These are phyloP conservation scores for Chytriomyces confervae DNA, from an alignment of 192 early-diverging fungal genomes.

Conservation along the genomic window DNA sequence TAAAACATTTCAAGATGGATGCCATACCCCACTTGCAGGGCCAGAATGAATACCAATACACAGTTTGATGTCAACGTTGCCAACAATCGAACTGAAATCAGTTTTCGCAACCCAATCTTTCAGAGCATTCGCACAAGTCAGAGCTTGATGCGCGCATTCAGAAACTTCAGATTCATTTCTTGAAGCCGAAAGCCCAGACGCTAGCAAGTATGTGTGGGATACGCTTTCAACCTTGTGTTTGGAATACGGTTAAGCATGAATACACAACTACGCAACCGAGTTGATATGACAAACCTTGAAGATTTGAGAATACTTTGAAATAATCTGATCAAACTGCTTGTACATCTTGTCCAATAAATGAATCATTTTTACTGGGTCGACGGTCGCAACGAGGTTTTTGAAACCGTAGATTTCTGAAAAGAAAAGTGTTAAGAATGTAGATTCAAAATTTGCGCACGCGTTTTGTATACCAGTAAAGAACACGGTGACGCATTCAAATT, in stretches of 20 bases:
- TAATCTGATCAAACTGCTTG: conserved; percentile 12
- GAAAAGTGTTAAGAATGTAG: too few relatives aligned
- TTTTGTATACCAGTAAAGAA: conserved; percentile 24
- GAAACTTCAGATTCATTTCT: conserved; percentile 7
- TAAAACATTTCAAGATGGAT: background rate
- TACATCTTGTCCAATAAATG: conserved; percentile 15
- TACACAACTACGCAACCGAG: background rate
- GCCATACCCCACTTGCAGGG: conserved; percentile 24
- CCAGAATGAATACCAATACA: conserved; percentile 49
- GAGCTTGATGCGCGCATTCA: conserved; percentile 1
- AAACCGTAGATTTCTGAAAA: conserved; percentile 6
- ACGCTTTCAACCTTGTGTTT: conserved; percentile 11
- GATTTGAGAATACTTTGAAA: background rate
- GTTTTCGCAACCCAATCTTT: background rate
- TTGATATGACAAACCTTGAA: conserved; percentile 6
- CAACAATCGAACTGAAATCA: conserved; percentile 10
- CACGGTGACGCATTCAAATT: conserved; percentile 7
- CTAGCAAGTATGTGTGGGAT: conserved; percentile 28
- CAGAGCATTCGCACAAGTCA: conserved; percentile 8
- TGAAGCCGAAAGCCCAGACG: conserved; percentile 18
- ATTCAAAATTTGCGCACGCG: background rate
- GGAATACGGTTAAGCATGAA: background rate
- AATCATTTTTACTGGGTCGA: background rate
- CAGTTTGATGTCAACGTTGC: conserved; percentile 28
- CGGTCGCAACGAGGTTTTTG: background rate